phyloP scores from a whole-genome alignment of 2,329 filamentous ascomycete genomes.

The Aspergillus fijiensis region DNA sequence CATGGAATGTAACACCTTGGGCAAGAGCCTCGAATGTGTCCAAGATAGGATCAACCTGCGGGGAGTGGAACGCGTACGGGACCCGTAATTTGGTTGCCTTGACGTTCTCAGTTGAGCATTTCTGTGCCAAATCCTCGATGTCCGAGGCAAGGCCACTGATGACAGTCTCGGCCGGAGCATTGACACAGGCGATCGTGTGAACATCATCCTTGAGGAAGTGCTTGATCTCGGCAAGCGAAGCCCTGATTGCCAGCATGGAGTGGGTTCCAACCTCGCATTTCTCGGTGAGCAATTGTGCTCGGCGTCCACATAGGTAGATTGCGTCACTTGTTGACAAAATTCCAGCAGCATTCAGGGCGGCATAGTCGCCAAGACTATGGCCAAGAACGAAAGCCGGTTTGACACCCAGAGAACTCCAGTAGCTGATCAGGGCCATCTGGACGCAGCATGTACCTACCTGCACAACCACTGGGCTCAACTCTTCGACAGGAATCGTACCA shows the following conservation, averaged over 20 bases:
- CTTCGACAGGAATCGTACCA: constrained; percentile 28
- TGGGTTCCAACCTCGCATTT: constrained; percentile 44
- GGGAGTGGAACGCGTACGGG: constrained; percentile 49
- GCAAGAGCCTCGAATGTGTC: constrained; percentile 41
- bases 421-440: constrained; percentile 41
- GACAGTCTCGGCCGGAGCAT: constrained; percentile 46
- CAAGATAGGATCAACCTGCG: constrained; percentile 49
- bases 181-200: constrained; percentile 43
- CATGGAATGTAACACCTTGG: constrained; percentile 39
- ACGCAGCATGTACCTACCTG: constrained; percentile 41
- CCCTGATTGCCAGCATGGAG: constrained; percentile 47
- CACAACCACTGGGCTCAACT: constrained; percentile 27
- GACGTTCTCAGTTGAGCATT: constrained; percentile 36
- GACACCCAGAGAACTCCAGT: constrained; percentile 41
- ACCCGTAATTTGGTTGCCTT: constrained; percentile 46
- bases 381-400: constrained; percentile 42
- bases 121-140: constrained; percentile 39
- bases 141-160: constrained; percentile 40
- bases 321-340: constrained; percentile 37
- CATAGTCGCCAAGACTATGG: constrained; percentile 46
- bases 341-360: constrained; percentile 37
- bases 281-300: constrained; percentile 43
- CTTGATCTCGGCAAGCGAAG: constrained; percentile 35
- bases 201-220: constrained; percentile 58
- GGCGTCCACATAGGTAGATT: constrained; percentile 53